These are phyloP conservation scores for Pichia phayaonensis DNA, from an alignment of 805 yeast species.

Conservation along the genomic window DNA sequence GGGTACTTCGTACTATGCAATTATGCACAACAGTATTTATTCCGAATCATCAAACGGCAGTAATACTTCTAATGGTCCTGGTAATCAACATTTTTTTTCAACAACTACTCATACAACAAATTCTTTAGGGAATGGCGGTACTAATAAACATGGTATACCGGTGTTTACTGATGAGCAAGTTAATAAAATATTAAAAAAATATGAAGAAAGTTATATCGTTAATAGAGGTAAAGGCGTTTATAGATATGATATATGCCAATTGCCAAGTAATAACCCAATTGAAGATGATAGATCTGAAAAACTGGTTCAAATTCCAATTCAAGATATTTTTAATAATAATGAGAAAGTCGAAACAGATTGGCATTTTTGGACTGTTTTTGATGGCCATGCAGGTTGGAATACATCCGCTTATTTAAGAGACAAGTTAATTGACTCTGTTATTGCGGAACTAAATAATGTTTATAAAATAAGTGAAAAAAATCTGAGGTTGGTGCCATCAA, in stretches of 20 bases:
- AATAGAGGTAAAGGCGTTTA: slow-evolving; percentile 82
- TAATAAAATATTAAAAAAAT: slow-evolving; percentile 54
- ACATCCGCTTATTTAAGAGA: slow-evolving; percentile 84
- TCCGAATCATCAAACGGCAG: slow-evolving; percentile 21
- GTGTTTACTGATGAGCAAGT: slow-evolving; percentile 65
- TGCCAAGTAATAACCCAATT: slow-evolving; percentile 87
- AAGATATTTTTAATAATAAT: slow-evolving; percentile 46
- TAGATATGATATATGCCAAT: slow-evolving; percentile 82
- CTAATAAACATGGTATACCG: slow-evolving; percentile 47
- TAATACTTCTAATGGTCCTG: not conserved
- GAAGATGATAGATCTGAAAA: slow-evolving; percentile 91
- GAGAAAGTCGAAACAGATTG: slow-evolving; percentile 52
- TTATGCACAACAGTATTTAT: slow-evolving; percentile 21
- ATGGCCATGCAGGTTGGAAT: slow-evolving; percentile 96
- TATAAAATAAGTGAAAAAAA: slow-evolving; percentile 48
- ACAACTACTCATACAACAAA: slow-evolving; percentile 29
- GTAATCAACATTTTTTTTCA: slow-evolving; percentile 25
- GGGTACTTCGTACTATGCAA: slow-evolving; percentile 28
- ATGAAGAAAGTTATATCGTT: slow-evolving; percentile 74
- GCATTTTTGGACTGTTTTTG: slow-evolving; percentile 93
- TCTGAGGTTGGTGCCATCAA: slow-evolving; percentile 54
- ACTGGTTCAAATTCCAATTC: slow-evolving; percentile 66
- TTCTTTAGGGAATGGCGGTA: slow-evolving; percentile 36
- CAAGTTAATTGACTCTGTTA: slow-evolving; percentile 67
- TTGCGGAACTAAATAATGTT: slow-evolving; percentile 62